Base-by-base conservation (phyloP, 2,329 filamentous ascomycete genomes). In the Clarireedia homoeocarpa region DNA sequence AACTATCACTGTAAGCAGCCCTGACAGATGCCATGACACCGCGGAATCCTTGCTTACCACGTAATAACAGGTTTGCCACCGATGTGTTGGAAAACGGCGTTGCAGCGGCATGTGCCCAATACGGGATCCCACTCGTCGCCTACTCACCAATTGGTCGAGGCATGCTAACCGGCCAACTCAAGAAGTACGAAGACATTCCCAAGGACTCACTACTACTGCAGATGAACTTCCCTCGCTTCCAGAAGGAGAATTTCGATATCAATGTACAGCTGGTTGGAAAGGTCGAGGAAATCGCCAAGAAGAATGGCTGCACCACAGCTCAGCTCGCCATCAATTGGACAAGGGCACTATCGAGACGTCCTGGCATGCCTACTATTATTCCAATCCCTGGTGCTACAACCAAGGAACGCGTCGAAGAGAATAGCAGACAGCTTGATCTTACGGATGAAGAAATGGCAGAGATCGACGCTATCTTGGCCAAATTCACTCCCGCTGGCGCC, bases 61-160 rank as follows among this genome's bases (percentile, higher is more conserved):
- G 10, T 34, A 3, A 3, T 34, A 12, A 34, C 30, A 34, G 30
- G 5, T 34, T 34, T 34, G 30, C 30, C 10, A 27, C 27, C 17
- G 9, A 39, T 40, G 47, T 34, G 3, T 23, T 48, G 23, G 17
- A 42, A 24, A 70, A 69, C 44, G 69, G 72, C 3, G 63, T 75
- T 26, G 67, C 68, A 3, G 62, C 63, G 14, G 75, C 79, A 0
- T 85, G 82, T 63, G 75, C 73, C 1, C 77, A 91, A 66, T 70
- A 85, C 40, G 72, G 75, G 49, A 88, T 91, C 57, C 82, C 85
- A 0, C 73, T 91, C 46, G 70, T 88, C 14, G 85, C 84, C 5
- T 59, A 62, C 70, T 50, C 83, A 82, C 87, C 88, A 1, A 73
- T 90, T 0, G 83, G 85, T 4, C 72, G 78, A n/a, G 80, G 80